Evolutionary conservation across 495 filamentous ascomycete genomes (phyloP).

Genomic region (Neurospora intermedia): DNA sequence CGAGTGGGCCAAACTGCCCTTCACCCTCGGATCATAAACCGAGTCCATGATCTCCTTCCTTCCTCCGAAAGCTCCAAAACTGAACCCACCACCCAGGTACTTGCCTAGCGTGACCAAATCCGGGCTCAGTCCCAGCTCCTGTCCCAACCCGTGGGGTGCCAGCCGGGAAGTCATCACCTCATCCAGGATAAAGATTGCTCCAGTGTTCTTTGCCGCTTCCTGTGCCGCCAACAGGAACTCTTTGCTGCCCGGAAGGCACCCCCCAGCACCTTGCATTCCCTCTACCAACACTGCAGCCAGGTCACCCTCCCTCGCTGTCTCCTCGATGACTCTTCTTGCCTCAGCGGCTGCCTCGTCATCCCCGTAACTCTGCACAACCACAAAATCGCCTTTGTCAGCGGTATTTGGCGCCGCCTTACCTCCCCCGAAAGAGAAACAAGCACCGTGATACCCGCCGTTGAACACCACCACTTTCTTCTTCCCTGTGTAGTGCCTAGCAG

Average conservation of each 20-base stretch:
- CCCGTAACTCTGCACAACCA: slow-evolving; percentile 39
- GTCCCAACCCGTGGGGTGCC: slow-evolving; percentile 34
- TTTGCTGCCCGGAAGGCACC: slow-evolving; percentile 31
- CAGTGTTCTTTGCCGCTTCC: slow-evolving; percentile 22
- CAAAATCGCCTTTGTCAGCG: slow-evolving; percentile 34
- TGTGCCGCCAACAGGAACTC: slow-evolving; percentile 34
- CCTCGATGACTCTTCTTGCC: slow-evolving; percentile 13
- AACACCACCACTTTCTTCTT: slow-evolving; percentile 38
- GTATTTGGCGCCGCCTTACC: slow-evolving; percentile 17
- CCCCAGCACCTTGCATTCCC: slow-evolving; percentile 46
- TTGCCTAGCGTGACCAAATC: slow-evolving; percentile 55
- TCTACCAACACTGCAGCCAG: slow-evolving; percentile 51
- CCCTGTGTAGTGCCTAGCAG: slow-evolving; percentile 30
- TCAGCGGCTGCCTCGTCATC: slow-evolving; percentile 29
- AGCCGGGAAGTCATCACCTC: slow-evolving; percentile 57
- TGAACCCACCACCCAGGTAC: slow-evolving; percentile 51
- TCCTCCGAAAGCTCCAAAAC: slow-evolving; percentile 55
- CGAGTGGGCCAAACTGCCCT: slow-evolving; percentile 34
- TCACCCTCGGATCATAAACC: slow-evolving; percentile 40
- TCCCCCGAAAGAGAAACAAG: slow-evolving; percentile 27
- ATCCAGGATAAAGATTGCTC: slow-evolving; percentile 48
- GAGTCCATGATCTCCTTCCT: slow-evolving; percentile 37
- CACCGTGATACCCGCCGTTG: slow-evolving; percentile 46
- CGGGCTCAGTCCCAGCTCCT: slow-evolving; percentile 32
- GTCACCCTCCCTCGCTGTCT: slow-evolving; percentile 1